Conservation (phyloP, 2,329 filamentous ascomycete genomes). For the Aureobasidium sp. region DNA sequence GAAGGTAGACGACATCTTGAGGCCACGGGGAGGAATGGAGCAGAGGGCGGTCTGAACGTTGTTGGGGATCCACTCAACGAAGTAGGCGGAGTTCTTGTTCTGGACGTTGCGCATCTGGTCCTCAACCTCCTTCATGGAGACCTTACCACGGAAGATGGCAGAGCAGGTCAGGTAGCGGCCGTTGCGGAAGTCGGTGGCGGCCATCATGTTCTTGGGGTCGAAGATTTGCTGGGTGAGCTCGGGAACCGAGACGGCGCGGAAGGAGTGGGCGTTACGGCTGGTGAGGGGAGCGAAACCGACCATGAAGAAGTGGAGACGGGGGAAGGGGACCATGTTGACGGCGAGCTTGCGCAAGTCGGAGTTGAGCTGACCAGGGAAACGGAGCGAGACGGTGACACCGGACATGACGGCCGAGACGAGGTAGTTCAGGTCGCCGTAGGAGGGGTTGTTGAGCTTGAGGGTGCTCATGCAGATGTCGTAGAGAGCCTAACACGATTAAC, state of each 20-base stretch:
- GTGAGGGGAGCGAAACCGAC: conserved; percentile 98
- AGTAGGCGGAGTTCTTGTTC: conserved; percentile 99
- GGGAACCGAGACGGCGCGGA: conserved; percentile 94
- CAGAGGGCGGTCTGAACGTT: conserved; percentile 99
- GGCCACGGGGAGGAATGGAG: conserved; percentile 93
- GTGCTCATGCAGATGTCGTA: conserved; percentile 99
- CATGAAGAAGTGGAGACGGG: conserved; percentile 99
- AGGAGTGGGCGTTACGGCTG: conserved; percentile 82
- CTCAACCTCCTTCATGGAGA: conserved; percentile 99
- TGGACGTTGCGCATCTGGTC: conserved; percentile 99
- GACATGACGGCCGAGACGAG: conserved; percentile 99
- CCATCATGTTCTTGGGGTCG: conserved; percentile 99
- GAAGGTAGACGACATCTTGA: conserved; percentile 99
- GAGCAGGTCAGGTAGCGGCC: conserved; percentile 99
- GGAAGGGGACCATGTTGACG: conserved; percentile 99
- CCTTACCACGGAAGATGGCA: conserved; percentile 99
- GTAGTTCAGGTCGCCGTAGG: conserved; percentile 98
- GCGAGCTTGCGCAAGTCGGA: conserved; percentile 98
- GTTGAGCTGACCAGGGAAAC: conserved; percentile 99
- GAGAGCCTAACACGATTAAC: conserved; percentile 53
- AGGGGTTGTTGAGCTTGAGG: conserved; percentile 96
- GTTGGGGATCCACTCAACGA: conserved; percentile 99
- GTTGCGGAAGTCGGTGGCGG: conserved; percentile 98
- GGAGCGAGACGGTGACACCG: conserved; percentile 94
- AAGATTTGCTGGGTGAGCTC: conserved; percentile 99